phyloP scores from a whole-genome alignment of 2,329 filamentous ascomycete species.

The Talaromyces pinophilus region DNA sequence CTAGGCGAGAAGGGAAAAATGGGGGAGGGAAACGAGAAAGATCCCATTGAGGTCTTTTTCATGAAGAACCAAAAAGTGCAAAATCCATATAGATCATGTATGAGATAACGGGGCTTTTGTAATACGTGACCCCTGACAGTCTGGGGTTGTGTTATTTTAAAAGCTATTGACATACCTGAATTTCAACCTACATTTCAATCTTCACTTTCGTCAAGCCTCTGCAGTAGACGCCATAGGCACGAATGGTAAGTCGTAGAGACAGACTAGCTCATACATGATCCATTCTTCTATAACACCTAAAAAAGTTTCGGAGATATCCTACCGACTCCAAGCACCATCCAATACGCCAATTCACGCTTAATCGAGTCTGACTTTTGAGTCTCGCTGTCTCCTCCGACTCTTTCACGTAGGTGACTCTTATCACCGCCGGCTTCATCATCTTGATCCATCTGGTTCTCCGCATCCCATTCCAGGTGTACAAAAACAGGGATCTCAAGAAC shows the following conservation, averaged over 20 bases:
- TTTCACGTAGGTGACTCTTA: conserved; percentile 14
- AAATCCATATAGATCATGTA: conserved; percentile 13
- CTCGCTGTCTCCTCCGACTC: conserved; percentile 1
- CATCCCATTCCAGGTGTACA: conserved; percentile 87
- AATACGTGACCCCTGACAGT: not conserved
- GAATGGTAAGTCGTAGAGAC: not conserved
- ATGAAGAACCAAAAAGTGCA: conserved; percentile 7
- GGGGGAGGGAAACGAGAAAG: not conserved
- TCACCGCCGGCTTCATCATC: conserved; percentile 12
- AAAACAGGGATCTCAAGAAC: conserved; percentile 90
- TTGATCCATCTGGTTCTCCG: conserved; percentile 53
- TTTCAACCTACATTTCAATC: not conserved
- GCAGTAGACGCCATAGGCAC: not conserved
- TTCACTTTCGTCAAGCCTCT: not conserved
- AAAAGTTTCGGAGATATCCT: conserved; percentile 58
- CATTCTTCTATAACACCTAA: not conserved
- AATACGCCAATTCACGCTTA: conserved; percentile 88
- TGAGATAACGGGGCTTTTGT: conserved; percentile 1
- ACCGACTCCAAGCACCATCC: conserved; percentile 88
- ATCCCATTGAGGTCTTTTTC: not conserved
- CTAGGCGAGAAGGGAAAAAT: conserved; percentile 19
- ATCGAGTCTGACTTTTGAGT: conserved; percentile 65
- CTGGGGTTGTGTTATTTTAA: not conserved
- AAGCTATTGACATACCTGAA: conserved; percentile 7
- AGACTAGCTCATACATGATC: not conserved